phyloP scores from a whole-genome alignment of 2,329 filamentous ascomycete species.

The Metarhizium sp. region DNA sequence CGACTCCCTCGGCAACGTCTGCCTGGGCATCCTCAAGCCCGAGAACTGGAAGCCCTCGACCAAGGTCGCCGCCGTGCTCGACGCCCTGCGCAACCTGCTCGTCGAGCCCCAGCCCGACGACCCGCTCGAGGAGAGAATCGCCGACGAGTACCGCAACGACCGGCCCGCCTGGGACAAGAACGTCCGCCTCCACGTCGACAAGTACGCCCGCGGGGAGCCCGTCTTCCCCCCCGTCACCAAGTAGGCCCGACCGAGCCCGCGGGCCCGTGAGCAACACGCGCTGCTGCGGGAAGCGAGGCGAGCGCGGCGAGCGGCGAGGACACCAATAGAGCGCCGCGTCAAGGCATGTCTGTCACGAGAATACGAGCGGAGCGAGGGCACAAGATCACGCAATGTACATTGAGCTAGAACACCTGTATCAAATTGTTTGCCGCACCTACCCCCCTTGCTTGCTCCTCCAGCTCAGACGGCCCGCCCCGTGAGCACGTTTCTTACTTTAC shows the following conservation, averaged over 20 bases:
- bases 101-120: slow-evolving; percentile 80
- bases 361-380: not conserved
- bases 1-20: slow-evolving; percentile 77
- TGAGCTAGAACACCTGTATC: not conserved
- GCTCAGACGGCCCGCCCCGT: not conserved
- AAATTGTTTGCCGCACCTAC: not conserved
- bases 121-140: slow-evolving; percentile 77
- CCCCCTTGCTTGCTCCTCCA: not conserved
- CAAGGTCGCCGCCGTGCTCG: slow-evolving; percentile 65
- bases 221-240: slow-evolving; percentile 19
- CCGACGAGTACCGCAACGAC: slow-evolving; percentile 70
- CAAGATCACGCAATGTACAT: not conserved
- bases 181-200: slow-evolving; percentile 62
- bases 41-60: slow-evolving; percentile 90
- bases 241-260: not conserved
- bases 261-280: no score
- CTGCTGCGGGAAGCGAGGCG: no score
- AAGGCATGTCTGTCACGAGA: no score
- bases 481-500: not conserved
- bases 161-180: slow-evolving; percentile 62
- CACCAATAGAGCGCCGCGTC: no score
- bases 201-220: slow-evolving; percentile 51
- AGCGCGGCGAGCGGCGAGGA: no score
- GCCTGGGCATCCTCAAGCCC: slow-evolving; percentile 69
- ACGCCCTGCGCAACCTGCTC: slow-evolving; percentile 65